Conservation (phyloP, 176 grass and related monocot species). For the Poa annua region DNA sequence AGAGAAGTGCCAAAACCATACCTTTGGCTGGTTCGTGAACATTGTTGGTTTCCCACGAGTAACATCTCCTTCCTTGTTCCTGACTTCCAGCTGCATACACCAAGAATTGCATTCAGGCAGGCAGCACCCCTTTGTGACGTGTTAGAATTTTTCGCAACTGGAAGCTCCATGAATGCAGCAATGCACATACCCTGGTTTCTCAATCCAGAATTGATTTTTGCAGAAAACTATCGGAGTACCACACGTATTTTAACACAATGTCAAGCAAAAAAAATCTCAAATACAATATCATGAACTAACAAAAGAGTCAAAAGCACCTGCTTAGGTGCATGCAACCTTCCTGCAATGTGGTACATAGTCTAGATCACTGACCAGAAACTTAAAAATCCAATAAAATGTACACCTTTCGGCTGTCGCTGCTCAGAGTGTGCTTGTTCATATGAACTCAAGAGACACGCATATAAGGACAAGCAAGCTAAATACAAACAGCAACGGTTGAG, state of each 20-base stretch:
- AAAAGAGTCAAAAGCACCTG: constrained; percentile 8
- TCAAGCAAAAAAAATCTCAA: neutral
- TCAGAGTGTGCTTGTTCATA: constrained; percentile 28
- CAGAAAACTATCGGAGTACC: neutral
- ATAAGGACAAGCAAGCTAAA: constrained; percentile 39
- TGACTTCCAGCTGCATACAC: constrained; percentile 12
- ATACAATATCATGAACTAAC: neutral
- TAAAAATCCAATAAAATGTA: constrained; percentile 6
- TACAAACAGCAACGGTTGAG: constrained; percentile 40
- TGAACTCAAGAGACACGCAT: constrained; percentile 27
- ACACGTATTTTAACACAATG: neutral
- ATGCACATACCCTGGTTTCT: constrained; percentile 15
- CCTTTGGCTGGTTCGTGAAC: constrained; percentile 36
- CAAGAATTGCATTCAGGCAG: constrained; percentile 28
- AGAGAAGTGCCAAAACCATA: constrained; percentile 34
- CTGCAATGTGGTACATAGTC: constrained; percentile 32
- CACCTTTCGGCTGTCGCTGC: constrained; percentile 13
- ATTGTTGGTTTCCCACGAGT: constrained; percentile 16
- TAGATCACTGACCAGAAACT: constrained; percentile 34
- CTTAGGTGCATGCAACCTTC: constrained; percentile 12
- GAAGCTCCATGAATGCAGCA: constrained; percentile 26
- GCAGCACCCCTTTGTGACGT: constrained; percentile 26
- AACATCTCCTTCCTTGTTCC: neutral
- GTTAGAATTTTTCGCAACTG: constrained; percentile 14
- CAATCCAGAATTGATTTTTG: neutral